Conservation (phyloP, 1,139 yeast species). For the Kurtzmaniella quercitrusa region DNA sequence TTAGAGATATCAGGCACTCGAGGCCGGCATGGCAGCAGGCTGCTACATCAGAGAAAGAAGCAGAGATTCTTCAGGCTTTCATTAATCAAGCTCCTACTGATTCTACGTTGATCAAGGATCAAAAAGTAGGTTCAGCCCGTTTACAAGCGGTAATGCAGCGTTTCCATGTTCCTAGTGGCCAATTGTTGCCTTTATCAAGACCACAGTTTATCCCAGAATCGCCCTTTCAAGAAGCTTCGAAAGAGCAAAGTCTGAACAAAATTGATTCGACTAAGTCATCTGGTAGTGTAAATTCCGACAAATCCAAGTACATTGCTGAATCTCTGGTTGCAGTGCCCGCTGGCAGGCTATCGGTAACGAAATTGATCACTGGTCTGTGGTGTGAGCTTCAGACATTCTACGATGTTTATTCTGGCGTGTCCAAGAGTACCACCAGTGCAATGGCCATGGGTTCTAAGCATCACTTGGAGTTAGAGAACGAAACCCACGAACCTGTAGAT, state of each 20-base stretch:
- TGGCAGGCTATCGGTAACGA: constrained; percentile 41
- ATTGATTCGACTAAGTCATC: too few relatives aligned
- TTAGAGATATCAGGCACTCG: too few relatives aligned
- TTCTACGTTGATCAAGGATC: background rate
- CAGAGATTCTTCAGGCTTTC: background rate
- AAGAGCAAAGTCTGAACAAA: background rate
- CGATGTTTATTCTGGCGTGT: constrained; percentile 34
- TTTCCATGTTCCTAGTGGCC: background rate
- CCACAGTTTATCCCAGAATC: background rate
- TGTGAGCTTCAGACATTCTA: constrained; percentile 49
- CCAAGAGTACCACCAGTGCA: constrained; percentile 20
- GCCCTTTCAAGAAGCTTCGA: background rate
- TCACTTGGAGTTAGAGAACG: constrained; percentile 40
- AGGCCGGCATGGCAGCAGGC: constrained; percentile 1
- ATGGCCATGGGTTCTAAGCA: constrained; percentile 36
- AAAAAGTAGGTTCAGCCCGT: background rate
- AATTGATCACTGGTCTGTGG: constrained; percentile 44
- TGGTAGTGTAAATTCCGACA: too few relatives aligned
- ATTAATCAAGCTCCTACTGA: background rate
- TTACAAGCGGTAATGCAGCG: background rate
- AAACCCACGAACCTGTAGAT: constrained; percentile 30
- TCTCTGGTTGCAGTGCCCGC: background rate
- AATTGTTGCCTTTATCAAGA: background rate
- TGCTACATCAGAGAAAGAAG: background rate
- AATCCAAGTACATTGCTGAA: too few relatives aligned